Base-by-base conservation (phyloP, 768 basidiomycete species). In the Tremella fuciformis region DNA sequence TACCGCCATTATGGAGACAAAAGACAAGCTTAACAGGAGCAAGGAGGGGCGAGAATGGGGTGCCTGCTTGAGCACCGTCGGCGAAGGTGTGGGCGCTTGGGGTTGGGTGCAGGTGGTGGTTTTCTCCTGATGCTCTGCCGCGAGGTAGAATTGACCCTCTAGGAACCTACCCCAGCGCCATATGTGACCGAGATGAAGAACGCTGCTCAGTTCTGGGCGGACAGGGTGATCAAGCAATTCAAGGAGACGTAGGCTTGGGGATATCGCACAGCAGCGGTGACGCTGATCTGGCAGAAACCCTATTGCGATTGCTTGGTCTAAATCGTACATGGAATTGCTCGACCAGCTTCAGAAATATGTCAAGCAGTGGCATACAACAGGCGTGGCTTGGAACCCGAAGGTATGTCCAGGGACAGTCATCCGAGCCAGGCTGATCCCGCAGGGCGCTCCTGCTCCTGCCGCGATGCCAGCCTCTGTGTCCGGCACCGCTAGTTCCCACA, bases 31-130 rank as follows among this genome's bases (percentile, higher is more conserved):
- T 61, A 79, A 88, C 62, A 84, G 86, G 73, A 86, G 88, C 54
- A 82, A 87, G 55, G 88, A 91, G 38, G 72, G 74, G 13, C 26
- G 76, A 37, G 69, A 73, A 47, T 92, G 88, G 86, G 84, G 83
- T 66, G 85, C 83, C 42, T 90, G 93, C 71, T 80, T 97, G 22
- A 85, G 84, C 26, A 83, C 85, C 22, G 80, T 96, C n/a, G 84
- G 86, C 2, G 92, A 93, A 70, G 90, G 88, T 18, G 86, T 84
- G 0, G 82, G 87, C 3, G 84, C 82, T 18, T 84, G 90, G 61
- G 93, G 87, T 21, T 99, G 96, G 96, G 85, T 98, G 42, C 82
- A 85, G 29, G 80, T 84, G 51, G 93, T 93, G 67, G 76, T 89
- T 11, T 53, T 16, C 9, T 22, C 19, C 57, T 49, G 29, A 24